These are phyloP conservation scores for Naganishia randhawae DNA, from an alignment of 768 basidiomycete species.

Conservation along the genomic window DNA sequence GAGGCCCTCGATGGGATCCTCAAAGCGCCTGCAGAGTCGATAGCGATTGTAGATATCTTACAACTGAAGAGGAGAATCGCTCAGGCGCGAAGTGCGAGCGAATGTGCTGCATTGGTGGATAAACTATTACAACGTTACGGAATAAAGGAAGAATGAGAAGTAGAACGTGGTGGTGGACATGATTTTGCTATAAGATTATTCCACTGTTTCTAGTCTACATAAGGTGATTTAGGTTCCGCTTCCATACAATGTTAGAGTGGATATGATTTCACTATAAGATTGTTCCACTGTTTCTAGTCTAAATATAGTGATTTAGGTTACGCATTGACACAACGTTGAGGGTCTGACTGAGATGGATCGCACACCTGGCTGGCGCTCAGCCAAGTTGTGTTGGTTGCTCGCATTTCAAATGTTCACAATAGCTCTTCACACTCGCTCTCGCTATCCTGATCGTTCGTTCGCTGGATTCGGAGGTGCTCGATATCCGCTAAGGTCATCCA, in stretches of 20 bases:
- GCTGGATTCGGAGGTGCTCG: neutral
- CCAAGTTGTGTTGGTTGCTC: too few relatives aligned
- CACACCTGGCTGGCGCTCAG: too few relatives aligned
- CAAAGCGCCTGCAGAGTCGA: neutral
- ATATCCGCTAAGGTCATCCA: neutral
- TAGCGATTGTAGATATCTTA: constrained; percentile 1
- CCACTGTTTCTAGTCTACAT: too few relatives aligned
- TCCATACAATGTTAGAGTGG: too few relatives aligned
- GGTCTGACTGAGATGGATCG: too few relatives aligned
- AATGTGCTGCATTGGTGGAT: constrained; percentile 2
- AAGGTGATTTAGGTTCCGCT: too few relatives aligned
- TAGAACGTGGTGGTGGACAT: too few relatives aligned
- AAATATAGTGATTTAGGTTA: too few relatives aligned
- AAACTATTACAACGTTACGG: constrained; percentile 1
- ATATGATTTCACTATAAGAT: too few relatives aligned
- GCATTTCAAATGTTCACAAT: neutral
- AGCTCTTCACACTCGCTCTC: neutral
- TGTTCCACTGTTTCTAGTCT: too few relatives aligned
- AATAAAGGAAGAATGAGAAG: neutral
- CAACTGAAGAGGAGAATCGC: neutral
- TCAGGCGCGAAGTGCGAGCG: neutral
- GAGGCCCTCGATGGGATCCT: neutral
- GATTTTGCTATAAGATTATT: too few relatives aligned
- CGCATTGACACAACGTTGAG: too few relatives aligned
- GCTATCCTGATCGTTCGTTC: neutral